phyloP scores from a whole-genome alignment of 768 basidiomycete genomes.

The Phallus indusiatus region DNA sequence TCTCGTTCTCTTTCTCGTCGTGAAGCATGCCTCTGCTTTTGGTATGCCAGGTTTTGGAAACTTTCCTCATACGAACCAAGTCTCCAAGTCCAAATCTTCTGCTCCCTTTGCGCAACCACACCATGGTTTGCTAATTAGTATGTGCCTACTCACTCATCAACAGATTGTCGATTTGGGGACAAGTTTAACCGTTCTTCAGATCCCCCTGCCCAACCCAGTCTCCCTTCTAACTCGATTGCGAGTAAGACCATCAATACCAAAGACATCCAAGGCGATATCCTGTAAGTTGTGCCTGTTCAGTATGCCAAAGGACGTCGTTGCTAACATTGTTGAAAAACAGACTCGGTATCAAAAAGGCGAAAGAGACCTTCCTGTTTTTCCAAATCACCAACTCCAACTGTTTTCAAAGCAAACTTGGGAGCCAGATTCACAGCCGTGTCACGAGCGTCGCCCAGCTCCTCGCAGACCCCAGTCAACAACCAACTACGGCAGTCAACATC shows the following conservation, averaged over 20 bases:
- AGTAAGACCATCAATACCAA: not conserved
- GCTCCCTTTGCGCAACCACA: not conserved
- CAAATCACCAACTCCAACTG: conserved; percentile 17
- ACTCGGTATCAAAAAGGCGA: conserved; percentile 18
- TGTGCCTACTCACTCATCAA: not conserved
- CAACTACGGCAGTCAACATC: conserved; percentile 35
- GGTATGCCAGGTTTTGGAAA: not conserved
- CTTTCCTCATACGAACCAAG: not conserved
- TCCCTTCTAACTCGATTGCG: not conserved
- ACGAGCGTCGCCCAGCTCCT: conserved; percentile 36
- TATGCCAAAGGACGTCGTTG: too few relatives aligned
- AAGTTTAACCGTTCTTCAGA: not conserved
- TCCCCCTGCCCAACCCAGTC: not conserved
- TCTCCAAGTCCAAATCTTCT: not conserved
- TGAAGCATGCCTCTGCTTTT: not conserved
- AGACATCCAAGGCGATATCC: conserved; percentile 1
- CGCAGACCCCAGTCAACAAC: not conserved
- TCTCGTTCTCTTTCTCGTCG: not conserved
- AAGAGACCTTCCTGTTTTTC: conserved; percentile 17
- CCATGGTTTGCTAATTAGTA: not conserved
- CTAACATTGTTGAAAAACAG: conserved; percentile 3
- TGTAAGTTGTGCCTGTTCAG: not conserved
- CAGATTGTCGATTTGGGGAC: not conserved
- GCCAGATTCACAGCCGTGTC: conserved; percentile 30
- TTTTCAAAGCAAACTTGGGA: conserved; percentile 34